Conservation (phyloP, 1,139 yeast species). For the Geotrichum australiense region DNA sequence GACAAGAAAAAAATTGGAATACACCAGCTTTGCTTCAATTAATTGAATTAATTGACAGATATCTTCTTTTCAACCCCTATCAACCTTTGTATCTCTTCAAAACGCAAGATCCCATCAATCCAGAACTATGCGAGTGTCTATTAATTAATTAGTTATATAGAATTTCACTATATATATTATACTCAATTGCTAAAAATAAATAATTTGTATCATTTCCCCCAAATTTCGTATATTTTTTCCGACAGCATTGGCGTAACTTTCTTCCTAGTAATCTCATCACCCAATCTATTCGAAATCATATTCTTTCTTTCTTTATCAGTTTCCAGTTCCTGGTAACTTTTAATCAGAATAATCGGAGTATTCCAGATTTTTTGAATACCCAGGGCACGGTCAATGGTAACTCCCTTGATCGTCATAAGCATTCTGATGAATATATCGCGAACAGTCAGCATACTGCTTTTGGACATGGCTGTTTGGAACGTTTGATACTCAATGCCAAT, state of each 20-base stretch:
- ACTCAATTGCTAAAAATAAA: too few species aligned
- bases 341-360: conserved; percentile 51
- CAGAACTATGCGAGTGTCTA: too few species aligned
- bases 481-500: conserved; percentile 49
- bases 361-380: conserved; percentile 60
- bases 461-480: conserved; percentile 65
- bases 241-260: conserved; percentile 55
- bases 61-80: too few species aligned
- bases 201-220: too few species aligned
- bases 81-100: too few species aligned
- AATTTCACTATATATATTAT: too few species aligned
- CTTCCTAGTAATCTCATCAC: conserved; percentile 51
- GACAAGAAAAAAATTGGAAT: too few species aligned
- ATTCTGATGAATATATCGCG: conserved; percentile 68
- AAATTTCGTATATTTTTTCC: conserved; percentile 51
- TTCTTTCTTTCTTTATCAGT: conserved; percentile 36
- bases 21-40: too few species aligned
- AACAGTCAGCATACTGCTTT: conserved; percentile 63
- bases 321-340: conserved; percentile 36
- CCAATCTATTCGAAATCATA: conserved; percentile 42
- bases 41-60: too few species aligned
- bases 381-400: conserved; percentile 77
- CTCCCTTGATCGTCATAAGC: conserved; percentile 74
- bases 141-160: too few species aligned
- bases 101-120: too few species aligned